Evolutionary conservation across 2,329 filamentous ascomycete genomes (phyloP), one percentile per base, ranked within the genome.

Genomic region (Aureobasidium leucospermi): DNA sequence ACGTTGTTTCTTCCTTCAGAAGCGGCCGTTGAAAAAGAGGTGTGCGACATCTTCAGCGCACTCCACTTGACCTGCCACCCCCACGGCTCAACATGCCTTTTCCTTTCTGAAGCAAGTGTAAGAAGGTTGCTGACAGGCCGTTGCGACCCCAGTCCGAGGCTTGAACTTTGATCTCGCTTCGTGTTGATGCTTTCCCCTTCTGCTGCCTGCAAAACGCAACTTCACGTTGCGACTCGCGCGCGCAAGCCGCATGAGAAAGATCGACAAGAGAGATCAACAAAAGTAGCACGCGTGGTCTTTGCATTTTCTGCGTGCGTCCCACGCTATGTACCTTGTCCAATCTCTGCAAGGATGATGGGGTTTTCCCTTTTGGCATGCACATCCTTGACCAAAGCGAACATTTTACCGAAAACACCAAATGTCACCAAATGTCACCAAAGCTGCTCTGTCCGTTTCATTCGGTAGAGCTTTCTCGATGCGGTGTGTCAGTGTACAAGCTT

Each of bases 111-210:
- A 43, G 28, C 51, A 43, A 29, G 34, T 19, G 51, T 23, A 43
- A 55, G 51, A 56, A 56, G 52, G 52, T 56, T 56, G 41, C 52
- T 45, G 52, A 56, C 52, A 56, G 52, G 41, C 41, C 52, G 52
- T 56, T 56, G 52, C 52, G 23, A 45, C 41, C 52, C 52, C 52
- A 34, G 51, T 32, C 32, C 51, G 16, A 55, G 51, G 51, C 51
- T 55, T 52, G 51, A 55, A 55, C 39, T 56, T 41, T 46, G n/a
- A 38, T 56, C 23, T 41, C 48, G 48, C 48, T 52, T 52, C 48
- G 36, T 52, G 36, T 15, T 13, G 48, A 32, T 56, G 32, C 31
- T 6, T 23, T 23, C 23, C 23, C 23, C 23, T 23, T 23, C 23
- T 23, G 23, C 23, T 23, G 23, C 23, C 23, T 23, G 23, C 42